Percentiles rank a stretch among this genome's conserved stretches.
Evolutionary conservation across 2,329 filamentous ascomycete genomes (phyloP).

Genomic region (Phialophora expanda): DNA sequence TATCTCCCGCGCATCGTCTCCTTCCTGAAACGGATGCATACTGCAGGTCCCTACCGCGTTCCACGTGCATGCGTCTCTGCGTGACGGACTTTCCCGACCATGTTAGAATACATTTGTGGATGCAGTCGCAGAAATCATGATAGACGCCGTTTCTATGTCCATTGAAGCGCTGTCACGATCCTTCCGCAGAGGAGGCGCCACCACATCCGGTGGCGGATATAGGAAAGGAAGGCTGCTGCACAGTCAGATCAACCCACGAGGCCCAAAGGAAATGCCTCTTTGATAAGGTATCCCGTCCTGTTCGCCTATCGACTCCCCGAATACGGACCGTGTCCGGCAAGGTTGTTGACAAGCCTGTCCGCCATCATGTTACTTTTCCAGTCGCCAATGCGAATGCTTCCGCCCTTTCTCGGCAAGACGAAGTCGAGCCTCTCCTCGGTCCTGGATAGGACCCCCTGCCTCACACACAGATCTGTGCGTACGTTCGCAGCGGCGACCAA

Average conservation of each 20-base stretch:
- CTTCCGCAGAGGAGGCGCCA: background rate
- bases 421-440: background rate
- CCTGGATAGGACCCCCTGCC: background rate
- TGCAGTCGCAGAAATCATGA: background rate
- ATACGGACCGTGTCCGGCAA: background rate
- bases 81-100: conserved; percentile 9
- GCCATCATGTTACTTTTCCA: background rate
- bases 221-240: background rate
- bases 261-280: background rate
- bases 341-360: background rate
- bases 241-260: background rate
- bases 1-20: background rate
- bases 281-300: background rate
- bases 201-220: background rate
- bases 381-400: conserved; percentile 1
- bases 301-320: background rate
- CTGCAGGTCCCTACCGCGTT: background rate
- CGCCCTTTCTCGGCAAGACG: background rate
- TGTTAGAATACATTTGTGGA: background rate
- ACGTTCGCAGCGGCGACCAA: conserved; percentile 2
- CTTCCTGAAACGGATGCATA: conserved; percentile 9
- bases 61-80: background rate
- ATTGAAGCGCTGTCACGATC: background rate
- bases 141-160: background rate
- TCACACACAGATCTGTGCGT: background rate